A percentile compares a stretch with the other conserved stretches of the same genome.
Conservation (phyloP, 2,329 filamentous ascomycete genomes). For the Apiospora arundinis region DNA sequence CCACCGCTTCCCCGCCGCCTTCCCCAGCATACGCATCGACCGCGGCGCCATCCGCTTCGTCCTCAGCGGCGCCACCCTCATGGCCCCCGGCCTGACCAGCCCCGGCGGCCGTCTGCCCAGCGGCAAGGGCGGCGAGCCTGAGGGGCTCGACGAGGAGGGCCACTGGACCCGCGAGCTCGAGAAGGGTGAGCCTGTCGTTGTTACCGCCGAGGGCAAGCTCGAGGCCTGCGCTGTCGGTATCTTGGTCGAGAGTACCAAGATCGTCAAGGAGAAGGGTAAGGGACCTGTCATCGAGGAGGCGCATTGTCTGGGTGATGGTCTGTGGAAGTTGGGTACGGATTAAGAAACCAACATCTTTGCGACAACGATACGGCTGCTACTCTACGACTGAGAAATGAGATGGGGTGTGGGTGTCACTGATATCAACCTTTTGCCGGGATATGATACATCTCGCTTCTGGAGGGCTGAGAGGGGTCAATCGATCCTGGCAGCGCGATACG, state of each 20-base stretch:
- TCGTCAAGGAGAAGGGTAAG: conserved; percentile 94
- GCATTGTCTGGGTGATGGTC: conserved; percentile 91
- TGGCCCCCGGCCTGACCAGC: conserved; percentile 92
- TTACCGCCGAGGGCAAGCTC: conserved; percentile 92
- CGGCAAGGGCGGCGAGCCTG: conserved; percentile 46
- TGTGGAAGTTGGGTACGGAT: conserved; percentile 77
- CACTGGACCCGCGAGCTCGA: conserved; percentile 71
- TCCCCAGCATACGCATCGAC: conserved; percentile 88
- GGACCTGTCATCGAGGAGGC: conserved; percentile 92
- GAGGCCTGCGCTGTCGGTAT: conserved; percentile 88
- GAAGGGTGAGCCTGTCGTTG: conserved; percentile 83
- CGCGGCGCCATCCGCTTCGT: conserved; percentile 97
- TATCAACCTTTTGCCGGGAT: background rate
- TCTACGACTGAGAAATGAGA: background rate
- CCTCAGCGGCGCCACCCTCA: conserved; percentile 88
- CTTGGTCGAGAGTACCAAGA: conserved; percentile 82
- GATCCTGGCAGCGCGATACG: background rate
- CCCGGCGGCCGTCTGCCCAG: conserved; percentile 80
- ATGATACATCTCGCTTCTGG: background rate
- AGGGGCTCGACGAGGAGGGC: conserved; percentile 57
- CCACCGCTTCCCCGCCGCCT: conserved; percentile 85
- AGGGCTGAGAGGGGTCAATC: background rate
- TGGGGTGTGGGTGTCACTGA: background rate
- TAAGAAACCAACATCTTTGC: conserved; percentile 34
- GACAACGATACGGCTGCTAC: background rate